Conservation (phyloP, 257 asterid species). For the Leonotis leonurus region DNA sequence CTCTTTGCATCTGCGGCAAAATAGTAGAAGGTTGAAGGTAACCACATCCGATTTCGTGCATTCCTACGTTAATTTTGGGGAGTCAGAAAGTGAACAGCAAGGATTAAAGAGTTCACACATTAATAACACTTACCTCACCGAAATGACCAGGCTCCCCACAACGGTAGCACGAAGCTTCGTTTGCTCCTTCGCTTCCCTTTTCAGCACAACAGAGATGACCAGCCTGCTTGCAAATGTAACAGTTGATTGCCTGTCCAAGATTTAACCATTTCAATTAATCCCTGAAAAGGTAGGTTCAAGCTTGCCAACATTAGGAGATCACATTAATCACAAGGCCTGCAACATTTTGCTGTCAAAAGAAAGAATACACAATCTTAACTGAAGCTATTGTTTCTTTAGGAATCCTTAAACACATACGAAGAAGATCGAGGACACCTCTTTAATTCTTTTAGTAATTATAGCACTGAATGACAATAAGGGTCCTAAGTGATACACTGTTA, state of each 20-base stretch:
- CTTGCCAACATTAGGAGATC: background rate
- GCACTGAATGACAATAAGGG: too few relatives aligned
- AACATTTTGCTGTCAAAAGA: too few relatives aligned
- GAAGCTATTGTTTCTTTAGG: too few relatives aligned
- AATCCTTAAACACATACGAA: too few relatives aligned
- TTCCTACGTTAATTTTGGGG: slow-evolving; percentile 20
- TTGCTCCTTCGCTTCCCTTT: slow-evolving; percentile 18
- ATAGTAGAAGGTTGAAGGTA: background rate
- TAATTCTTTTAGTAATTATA: too few relatives aligned
- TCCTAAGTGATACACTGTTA: too few relatives aligned
- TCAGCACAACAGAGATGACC: slow-evolving; percentile 47
- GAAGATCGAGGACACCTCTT: too few relatives aligned
- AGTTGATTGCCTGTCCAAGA: slow-evolving; percentile 32
- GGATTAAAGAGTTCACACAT: background rate
- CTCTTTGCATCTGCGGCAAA: slow-evolving; percentile 21
- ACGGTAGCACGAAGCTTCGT: slow-evolving; percentile 33
- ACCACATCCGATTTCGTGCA: slow-evolving; percentile 3
- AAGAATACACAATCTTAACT: too few relatives aligned
- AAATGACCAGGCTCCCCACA: slow-evolving; percentile 42
- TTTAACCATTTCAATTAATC: slow-evolving; percentile 9
- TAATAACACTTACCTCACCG: slow-evolving; percentile 29
- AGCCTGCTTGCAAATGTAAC: slow-evolving; percentile 33
- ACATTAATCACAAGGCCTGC: background rate
- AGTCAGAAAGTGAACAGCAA: background rate
- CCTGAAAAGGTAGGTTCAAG: background rate